Conservation (phyloP, 441 rosid genomes). For the Kokia cookei region DNA sequence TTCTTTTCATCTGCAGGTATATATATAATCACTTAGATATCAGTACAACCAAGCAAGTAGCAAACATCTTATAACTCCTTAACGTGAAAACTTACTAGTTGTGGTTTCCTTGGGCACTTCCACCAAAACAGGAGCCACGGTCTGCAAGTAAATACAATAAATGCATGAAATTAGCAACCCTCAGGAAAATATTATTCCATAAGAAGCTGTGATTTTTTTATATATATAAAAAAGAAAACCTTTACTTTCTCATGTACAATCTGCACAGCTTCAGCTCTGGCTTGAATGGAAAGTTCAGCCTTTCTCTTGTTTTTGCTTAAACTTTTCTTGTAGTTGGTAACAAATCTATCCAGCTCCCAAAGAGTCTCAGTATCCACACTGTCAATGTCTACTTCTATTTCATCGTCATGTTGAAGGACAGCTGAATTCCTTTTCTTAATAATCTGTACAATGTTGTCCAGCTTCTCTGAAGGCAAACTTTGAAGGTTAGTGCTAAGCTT, state of each 20-base stretch:
- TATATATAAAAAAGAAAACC: not conserved
- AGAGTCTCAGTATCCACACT: constrained; percentile 97
- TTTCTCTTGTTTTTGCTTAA: constrained; percentile 95
- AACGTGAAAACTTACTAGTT: constrained; percentile 39
- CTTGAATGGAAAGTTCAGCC: constrained; percentile 84
- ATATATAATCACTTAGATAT: constrained; percentile 6
- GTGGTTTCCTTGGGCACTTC: constrained; percentile 50
- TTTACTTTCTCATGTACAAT: constrained; percentile 56
- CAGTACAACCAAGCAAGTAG: constrained; percentile 1
- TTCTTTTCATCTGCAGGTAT: constrained; percentile 48
- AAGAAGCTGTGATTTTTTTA: not conserved
- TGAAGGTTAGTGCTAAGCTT: constrained; percentile 90
- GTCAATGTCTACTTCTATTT: constrained; percentile 98
- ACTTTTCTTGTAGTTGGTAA: constrained; percentile 89
- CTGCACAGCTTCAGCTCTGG: constrained; percentile 61
- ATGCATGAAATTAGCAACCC: not conserved
- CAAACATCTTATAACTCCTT: not conserved
- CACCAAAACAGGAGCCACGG: constrained; percentile 31
- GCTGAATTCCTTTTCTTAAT: constrained; percentile 88
- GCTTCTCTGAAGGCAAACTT: constrained; percentile 87
- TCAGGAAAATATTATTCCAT: not conserved
- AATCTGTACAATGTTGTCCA: constrained; percentile 87
- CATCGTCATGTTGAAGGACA: constrained; percentile 75
- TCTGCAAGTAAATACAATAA: constrained; percentile 31
- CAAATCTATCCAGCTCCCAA: constrained; percentile 98